Evolutionary conservation across 495 filamentous ascomycete species (phyloP).

Genomic region (Articulospora tetracladia): DNA sequence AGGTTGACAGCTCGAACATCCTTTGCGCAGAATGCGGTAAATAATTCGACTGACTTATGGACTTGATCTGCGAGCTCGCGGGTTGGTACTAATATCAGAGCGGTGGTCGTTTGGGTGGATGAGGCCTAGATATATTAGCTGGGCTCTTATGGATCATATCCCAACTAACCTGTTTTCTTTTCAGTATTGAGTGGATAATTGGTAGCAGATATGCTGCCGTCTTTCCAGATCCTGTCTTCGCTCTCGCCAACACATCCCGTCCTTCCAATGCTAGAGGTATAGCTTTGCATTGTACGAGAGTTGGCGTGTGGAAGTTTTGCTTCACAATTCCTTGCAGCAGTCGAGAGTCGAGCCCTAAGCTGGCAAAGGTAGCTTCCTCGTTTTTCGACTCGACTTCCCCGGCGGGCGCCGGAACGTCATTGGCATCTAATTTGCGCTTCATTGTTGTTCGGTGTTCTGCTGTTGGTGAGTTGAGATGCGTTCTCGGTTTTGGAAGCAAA

Average conservation of each 20-base stretch:
- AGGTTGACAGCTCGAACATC: conserved; percentile 78
- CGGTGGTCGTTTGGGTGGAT: conserved; percentile 35
- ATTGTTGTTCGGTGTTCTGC: conserved; percentile 12
- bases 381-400: conserved; percentile 13
- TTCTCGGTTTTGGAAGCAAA: neutral
- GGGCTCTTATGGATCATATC: neutral
- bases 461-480: neutral
- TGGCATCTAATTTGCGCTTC: conserved; percentile 53
- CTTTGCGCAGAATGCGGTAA: conserved; percentile 79
- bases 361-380: conserved; percentile 18
- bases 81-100: conserved; percentile 88
- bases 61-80: conserved; percentile 92
- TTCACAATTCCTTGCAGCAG: conserved; percentile 81
- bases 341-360: conserved; percentile 73
- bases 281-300: conserved; percentile 77
- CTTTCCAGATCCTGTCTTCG: conserved; percentile 93
- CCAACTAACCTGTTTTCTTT: conserved; percentile 61
- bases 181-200: conserved; percentile 74
- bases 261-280: conserved; percentile 91
- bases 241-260: conserved; percentile 83
- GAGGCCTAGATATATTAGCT: conserved; percentile 18
- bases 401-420: conserved; percentile 38
- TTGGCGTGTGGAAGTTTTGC: conserved; percentile 79
- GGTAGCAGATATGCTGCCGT: conserved; percentile 97
- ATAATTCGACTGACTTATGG: conserved; percentile 62